Percentiles rank a stretch among this genome's conserved stretches.
phyloP scores from a whole-genome alignment of 345 rosid genomes.

The Syzygium jambos region DNA sequence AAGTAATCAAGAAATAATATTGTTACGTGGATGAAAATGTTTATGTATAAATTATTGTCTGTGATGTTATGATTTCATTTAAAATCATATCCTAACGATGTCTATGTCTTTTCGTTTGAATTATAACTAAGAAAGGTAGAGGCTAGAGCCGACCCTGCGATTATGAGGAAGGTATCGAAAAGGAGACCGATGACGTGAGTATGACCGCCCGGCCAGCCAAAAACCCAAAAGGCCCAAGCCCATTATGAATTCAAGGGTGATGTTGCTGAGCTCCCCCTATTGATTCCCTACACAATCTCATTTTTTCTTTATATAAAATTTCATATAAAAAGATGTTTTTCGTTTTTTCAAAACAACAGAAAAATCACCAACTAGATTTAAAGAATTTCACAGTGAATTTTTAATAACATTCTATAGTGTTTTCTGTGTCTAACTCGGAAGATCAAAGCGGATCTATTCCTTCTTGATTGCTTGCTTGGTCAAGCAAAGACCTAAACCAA shows the following conservation, averaged over 20 bases:
- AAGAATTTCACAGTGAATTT: neutral
- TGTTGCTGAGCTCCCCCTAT: neutral
- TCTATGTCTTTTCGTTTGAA: neutral
- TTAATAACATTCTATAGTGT: neutral
- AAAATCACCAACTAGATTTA: neutral
- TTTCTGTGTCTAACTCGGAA: too few species aligned
- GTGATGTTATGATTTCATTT: neutral
- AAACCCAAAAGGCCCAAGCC: neutral
- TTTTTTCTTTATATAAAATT: neutral
- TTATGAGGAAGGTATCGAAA: neutral
- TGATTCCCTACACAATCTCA: neutral
- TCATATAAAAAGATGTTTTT: neutral
- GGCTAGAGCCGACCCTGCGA: neutral
- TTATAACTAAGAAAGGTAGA: neutral
- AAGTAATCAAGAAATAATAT: too few species aligned
- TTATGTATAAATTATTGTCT: too few species aligned
- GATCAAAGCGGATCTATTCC: neutral
- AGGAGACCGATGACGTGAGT: neutral
- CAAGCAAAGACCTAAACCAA: neutral
- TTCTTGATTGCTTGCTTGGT: neutral
- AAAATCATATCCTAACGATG: neutral
- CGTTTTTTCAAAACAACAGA: neutral
- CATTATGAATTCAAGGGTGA: neutral
- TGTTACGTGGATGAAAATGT: neutral
- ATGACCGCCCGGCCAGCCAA: neutral